Conservation (phyloP, 805 yeast genomes). For the Ogataea zsoltii region DNA sequence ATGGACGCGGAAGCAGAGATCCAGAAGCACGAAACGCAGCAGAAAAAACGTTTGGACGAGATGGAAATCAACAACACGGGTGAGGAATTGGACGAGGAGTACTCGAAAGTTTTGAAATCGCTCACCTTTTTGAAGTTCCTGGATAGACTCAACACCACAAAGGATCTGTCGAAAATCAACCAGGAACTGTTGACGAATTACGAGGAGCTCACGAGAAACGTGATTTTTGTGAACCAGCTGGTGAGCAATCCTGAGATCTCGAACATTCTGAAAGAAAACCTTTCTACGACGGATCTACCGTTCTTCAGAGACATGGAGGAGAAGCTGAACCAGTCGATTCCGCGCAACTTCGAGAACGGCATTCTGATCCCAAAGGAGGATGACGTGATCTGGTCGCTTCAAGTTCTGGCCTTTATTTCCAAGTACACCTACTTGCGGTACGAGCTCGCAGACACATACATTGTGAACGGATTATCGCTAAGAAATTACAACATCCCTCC, state of each 20-base stretch:
- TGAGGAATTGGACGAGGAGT: conserved; percentile 25
- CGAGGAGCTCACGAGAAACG: conserved; percentile 26
- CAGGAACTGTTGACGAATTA: conserved; percentile 25
- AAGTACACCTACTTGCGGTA: conserved; percentile 83
- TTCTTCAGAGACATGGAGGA: conserved; percentile 23
- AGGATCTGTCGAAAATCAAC: conserved; percentile 24
- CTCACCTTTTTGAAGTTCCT: conserved; percentile 31
- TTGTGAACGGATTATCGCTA: conserved; percentile 69
- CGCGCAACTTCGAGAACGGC: conserved; percentile 62
- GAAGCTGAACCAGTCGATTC: conserved; percentile 35
- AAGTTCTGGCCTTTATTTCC: conserved; percentile 87
- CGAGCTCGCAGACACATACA: conserved; percentile 69
- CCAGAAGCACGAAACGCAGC: conserved; percentile 21
- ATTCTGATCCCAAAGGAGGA: conserved; percentile 87
- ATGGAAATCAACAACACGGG: conserved; percentile 8
- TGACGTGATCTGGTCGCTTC: conserved; percentile 92
- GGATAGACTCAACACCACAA: conserved; percentile 27
- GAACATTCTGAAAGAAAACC: conserved; percentile 29
- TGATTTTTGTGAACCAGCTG: conserved; percentile 28
- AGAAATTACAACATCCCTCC: conserved; percentile 39
- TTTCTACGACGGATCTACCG: conserved; percentile 20
- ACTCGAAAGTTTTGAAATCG: conserved; percentile 26
- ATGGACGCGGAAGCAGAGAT: conserved; percentile 30
- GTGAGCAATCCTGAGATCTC: conserved; percentile 29
- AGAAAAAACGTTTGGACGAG: conserved; percentile 4